Conservation (phyloP, 768 basidiomycete species). For the Lepiota subincarnata region DNA sequence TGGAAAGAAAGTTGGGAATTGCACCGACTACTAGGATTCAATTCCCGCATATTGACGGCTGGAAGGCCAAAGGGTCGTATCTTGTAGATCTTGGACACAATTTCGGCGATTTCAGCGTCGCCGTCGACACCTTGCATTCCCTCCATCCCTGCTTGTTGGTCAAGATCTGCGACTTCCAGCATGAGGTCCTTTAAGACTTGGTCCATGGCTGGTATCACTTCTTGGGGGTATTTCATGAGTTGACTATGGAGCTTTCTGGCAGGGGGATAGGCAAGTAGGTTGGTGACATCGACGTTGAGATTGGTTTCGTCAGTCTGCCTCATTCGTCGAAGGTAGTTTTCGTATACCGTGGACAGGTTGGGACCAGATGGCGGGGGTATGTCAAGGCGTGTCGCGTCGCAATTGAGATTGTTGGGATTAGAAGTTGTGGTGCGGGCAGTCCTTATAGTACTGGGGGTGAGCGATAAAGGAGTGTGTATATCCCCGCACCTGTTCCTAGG, state of each 20-base stretch:
- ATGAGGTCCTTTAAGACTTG: conserved; percentile 91
- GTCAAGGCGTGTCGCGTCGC: conserved; percentile 56
- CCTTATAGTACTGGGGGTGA: conserved; percentile 47
- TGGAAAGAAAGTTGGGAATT: conserved; percentile 14
- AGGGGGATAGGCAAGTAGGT: conserved; percentile 83
- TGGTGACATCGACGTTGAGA: conserved; percentile 85
- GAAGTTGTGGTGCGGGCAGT: conserved; percentile 25
- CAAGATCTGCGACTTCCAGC: conserved; percentile 81
- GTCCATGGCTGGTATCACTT: conserved; percentile 97
- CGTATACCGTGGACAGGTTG: conserved; percentile 71
- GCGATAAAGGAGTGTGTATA: conserved; percentile 76
- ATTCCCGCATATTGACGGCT: conserved; percentile 87
- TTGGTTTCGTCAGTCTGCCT: conserved; percentile 89
- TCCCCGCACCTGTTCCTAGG: conserved; percentile 81
- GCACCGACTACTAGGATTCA: conserved; percentile 81
- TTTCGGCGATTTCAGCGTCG: conserved; percentile 84
- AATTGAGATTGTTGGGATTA: conserved; percentile 42
- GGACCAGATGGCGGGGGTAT: conserved; percentile 55
- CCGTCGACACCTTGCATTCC: conserved; percentile 76
- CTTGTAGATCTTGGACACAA: conserved; percentile 86
- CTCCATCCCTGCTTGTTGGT: conserved; percentile 63
- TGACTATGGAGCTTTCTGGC: conserved; percentile 80
- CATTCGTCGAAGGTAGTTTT: conserved; percentile 79
- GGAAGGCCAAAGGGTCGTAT: conserved; percentile 86
- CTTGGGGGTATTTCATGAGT: conserved; percentile 91